Evolutionary conservation across 2,329 filamentous ascomycete genomes (phyloP).

Genomic region (Huntiella decipiens): DNA sequence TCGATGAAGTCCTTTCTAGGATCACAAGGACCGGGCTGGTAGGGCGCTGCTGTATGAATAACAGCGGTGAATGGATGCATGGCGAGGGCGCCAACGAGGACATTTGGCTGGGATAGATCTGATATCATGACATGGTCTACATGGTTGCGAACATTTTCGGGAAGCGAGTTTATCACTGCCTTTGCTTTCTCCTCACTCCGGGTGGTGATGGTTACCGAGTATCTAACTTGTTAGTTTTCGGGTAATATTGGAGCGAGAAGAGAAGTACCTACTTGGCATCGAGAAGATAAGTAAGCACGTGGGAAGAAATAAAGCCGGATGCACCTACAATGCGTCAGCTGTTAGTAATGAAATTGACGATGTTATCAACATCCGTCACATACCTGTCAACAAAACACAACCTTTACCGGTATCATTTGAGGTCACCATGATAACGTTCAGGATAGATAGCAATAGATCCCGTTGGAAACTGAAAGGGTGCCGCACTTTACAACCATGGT

Average conservation of each 20-base stretch:
- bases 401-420: too few relatives aligned
- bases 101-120: constrained; percentile 50
- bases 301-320: constrained; percentile 35
- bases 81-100: constrained; percentile 39
- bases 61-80: constrained; percentile 46
- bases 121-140: constrained; percentile 39
- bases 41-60: constrained; percentile 56
- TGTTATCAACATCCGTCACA: not conserved
- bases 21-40: constrained; percentile 44
- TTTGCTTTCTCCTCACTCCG: constrained; percentile 24
- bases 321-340: constrained; percentile 20
- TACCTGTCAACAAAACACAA: constrained; percentile 6
- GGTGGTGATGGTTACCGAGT: constrained; percentile 6
- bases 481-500: too few relatives aligned
- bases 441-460: too few relatives aligned
- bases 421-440: too few relatives aligned
- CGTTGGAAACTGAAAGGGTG: too few relatives aligned
- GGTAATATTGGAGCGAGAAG: not conserved
- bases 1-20: constrained; percentile 29
- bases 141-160: constrained; percentile 11
- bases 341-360: not conserved
- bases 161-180: constrained; percentile 23
- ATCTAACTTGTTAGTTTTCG: not conserved
- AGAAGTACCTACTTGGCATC: constrained; percentile 7
- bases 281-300: constrained; percentile 29